These are phyloP conservation scores for Metschnikowia aberdeeniae DNA, from an alignment of 805 yeast species.

Conservation along the genomic window DNA sequence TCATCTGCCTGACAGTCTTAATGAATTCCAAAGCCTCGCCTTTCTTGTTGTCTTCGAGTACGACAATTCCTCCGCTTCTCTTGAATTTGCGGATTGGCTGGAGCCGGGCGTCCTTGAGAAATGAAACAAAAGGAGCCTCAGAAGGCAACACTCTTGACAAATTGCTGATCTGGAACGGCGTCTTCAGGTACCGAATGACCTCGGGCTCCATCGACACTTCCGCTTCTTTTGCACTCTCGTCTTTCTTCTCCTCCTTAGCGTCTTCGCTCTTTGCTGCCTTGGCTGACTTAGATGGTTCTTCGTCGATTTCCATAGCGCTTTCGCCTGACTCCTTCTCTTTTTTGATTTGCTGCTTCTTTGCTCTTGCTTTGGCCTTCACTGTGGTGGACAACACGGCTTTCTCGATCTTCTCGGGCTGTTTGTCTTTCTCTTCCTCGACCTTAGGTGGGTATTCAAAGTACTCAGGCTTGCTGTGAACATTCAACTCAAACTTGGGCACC, in stretches of 20 bases:
- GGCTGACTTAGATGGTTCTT: conserved; percentile 7
- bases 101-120: conserved; percentile 69
- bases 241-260: conserved; percentile 21
- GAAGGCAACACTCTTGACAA: conserved; percentile 86
- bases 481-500: conserved; percentile 77
- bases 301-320: conserved; percentile 43
- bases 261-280: conserved; percentile 9
- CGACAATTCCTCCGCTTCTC: conserved; percentile 67
- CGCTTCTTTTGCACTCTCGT: conserved; percentile 20
- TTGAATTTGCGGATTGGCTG: conserved; percentile 76
- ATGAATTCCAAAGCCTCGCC: conserved; percentile 60
- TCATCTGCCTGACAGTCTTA: conserved; percentile 79
- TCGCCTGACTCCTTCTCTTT: conserved; percentile 49
- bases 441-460: conserved; percentile 88
- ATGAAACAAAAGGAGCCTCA: conserved; percentile 79
- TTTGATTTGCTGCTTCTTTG: conserved; percentile 56
- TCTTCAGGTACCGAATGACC: conserved; percentile 52
- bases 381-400: conserved; percentile 95
- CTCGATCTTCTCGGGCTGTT: conserved; percentile 82
- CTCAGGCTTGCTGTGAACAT: conserved; percentile 77
- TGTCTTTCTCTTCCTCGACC: conserved; percentile 70
- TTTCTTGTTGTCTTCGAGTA: conserved; percentile 61
- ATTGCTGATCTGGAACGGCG: conserved; percentile 69
- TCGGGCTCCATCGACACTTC: conserved; percentile 28
- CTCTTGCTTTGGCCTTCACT: conserved; percentile 89